Evolutionary conservation across 2,329 filamentous ascomycete genomes (phyloP).

Genomic region (Blastomyces gilchristii): DNA sequence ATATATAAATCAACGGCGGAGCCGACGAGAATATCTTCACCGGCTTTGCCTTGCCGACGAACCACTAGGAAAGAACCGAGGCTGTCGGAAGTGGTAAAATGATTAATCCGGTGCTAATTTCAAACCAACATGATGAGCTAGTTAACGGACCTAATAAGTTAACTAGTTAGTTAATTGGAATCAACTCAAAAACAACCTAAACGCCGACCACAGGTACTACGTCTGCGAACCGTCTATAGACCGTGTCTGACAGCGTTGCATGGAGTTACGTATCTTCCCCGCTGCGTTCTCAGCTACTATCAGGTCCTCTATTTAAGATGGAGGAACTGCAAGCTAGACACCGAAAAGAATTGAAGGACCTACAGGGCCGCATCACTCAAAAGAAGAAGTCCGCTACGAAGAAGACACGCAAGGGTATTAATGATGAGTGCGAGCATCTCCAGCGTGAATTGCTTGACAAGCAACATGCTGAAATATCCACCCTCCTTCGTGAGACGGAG

Average conservation of each 20-base stretch:
- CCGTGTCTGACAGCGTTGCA: neutral
- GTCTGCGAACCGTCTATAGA: neutral
- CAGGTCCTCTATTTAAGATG: constrained; percentile 33
- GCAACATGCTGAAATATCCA: constrained; percentile 43
- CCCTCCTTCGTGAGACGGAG: constrained; percentile 29
- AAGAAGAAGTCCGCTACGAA: constrained; percentile 98
- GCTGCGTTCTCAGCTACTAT: neutral
- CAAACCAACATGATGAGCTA: neutral
- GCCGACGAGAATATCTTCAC: neutral
- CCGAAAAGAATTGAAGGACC: constrained; percentile 76
- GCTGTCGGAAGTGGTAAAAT: constrained; percentile 14
- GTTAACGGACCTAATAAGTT: too few species aligned
- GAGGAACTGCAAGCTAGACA: constrained; percentile 72
- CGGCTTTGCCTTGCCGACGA: constrained; percentile 15
- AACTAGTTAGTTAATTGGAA: too few species aligned
- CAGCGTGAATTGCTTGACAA: constrained; percentile 47
- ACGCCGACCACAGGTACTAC: too few species aligned
- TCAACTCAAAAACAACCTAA: too few species aligned
- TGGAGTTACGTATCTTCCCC: neutral
- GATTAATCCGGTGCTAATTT: constrained; percentile 11
- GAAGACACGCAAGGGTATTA: constrained; percentile 59
- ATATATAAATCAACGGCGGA: neutral
- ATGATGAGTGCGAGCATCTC: constrained; percentile 52
- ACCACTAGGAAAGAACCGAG: constrained; percentile 19
- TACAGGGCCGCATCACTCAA: constrained; percentile 74